Evolutionary conservation across 108 stramenopile species (phyloP).

Genomic region (Nitzschia sp.): DNA sequence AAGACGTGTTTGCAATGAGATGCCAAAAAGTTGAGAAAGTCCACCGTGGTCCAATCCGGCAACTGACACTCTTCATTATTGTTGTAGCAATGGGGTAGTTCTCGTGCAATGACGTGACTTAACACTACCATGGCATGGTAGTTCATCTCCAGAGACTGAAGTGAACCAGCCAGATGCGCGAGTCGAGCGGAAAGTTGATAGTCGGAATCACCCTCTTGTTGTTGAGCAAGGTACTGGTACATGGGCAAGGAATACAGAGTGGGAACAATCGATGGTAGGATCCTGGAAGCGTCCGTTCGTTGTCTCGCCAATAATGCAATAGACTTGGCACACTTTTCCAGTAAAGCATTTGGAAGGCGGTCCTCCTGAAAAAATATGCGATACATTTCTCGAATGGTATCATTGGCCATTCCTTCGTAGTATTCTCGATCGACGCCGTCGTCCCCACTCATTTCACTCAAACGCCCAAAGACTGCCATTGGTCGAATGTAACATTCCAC

Average conservation of each 20-base stretch:
- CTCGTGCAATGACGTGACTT: background rate
- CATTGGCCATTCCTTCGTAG: background rate
- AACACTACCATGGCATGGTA: background rate
- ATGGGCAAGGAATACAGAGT: conserved; percentile 11
- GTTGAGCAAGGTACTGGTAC: conserved; percentile 1
- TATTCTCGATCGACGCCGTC: background rate
- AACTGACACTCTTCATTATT: background rate
- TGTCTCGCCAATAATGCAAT: conserved; percentile 22
- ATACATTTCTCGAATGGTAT: conserved; percentile 13
- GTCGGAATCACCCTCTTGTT: background rate
- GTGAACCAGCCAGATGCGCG: conserved; percentile 13
- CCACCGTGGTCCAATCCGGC: background rate
- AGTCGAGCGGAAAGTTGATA: conserved; percentile 24
- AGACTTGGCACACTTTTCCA: conserved; percentile 36
- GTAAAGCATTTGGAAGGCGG: background rate
- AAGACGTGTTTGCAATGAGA: conserved; percentile 9
- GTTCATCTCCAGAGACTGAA: background rate
- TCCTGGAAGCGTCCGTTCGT: conserved; percentile 10
- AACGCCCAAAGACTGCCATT: conserved; percentile 17
- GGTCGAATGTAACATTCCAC: conserved; percentile 39
- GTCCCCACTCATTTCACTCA: background rate
- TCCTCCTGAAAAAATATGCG: background rate
- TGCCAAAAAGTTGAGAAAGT: conserved; percentile 7
- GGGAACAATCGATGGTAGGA: conserved; percentile 4
- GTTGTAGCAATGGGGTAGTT: conserved; percentile 2